Evolutionary conservation across 2,329 filamentous ascomycete species (phyloP), one percentile per base, ranked within the genome.

Genomic region (Neonectria ditissima): DNA sequence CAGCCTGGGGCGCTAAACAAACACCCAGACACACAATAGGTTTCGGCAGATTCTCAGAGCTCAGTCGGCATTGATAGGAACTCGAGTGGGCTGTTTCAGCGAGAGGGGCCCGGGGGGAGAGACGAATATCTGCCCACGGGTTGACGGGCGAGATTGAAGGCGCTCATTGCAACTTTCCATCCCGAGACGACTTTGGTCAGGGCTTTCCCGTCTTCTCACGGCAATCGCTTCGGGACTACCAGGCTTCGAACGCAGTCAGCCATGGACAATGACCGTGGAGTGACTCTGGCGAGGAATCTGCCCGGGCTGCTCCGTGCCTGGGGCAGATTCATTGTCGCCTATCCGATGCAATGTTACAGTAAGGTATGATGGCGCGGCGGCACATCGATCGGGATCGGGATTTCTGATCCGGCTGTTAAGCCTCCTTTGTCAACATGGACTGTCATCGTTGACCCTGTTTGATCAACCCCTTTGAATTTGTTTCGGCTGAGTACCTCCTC

Each of bases 11-110:
- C 48, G 54, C 58, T 47, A 62, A 55, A 18, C 39, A 45, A 26
- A 47, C n/a, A 43, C 44, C 26, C 39, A 45, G 28, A 28, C 20
- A 56, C 34, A 52, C 41, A 45, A 56, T 55, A 52, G 41, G 51
- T 45, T 55, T 53, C 63, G 59, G 63, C 59, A 63, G 37, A 55
- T 39, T 16, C 30, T 37, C 41, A 53, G 18, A 45, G 55, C 44
- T 47, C 14, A 30, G 34, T 60, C 51, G 59, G 59, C 51, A 62
- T 30, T 65, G 44, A 34, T 28, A 52, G 59, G 59, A 52, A 44
- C n/a, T 59, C 16, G 18, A 63, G 55, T 65, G 63, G 63, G 45
- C 55, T 57, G 63, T 65, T 65, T 65, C 63, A 65, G 59, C 59
- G 55, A 55, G 63, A 65, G 63, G 63, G 59, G 52, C 43, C 52